These are phyloP conservation scores for Primulina huaijiensis DNA, from an alignment of 257 asterid species.

Conservation along the genomic window DNA sequence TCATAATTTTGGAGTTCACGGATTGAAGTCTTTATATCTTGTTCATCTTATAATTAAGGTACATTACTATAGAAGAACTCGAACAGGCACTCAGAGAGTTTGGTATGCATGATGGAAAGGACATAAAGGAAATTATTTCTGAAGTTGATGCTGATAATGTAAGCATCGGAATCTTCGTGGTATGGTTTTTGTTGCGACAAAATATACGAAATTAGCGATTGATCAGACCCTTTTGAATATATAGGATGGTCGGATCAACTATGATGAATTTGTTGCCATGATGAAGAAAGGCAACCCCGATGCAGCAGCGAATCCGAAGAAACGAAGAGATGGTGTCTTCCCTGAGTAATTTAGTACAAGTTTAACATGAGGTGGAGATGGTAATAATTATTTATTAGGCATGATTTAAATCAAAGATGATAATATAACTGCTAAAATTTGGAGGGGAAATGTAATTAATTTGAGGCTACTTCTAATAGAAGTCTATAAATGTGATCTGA, in stretches of 20 bases:
- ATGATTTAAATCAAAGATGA: slow-evolving; percentile 16
- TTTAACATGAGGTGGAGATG: slow-evolving; percentile 21
- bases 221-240: not conserved
- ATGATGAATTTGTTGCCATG: slow-evolving; percentile 83
- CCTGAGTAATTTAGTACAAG: slow-evolving; percentile 24
- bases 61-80: slow-evolving; percentile 69
- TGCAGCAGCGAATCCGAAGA: slow-evolving; percentile 55
- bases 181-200: not conserved
- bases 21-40: too few species aligned
- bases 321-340: slow-evolving; percentile 54
- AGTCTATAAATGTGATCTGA: slow-evolving; percentile 17
- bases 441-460: slow-evolving; percentile 13
- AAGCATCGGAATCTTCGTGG: slow-evolving; percentile 16
- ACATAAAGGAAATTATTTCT: slow-evolving; percentile 62
- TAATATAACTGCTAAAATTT: slow-evolving; percentile 12
- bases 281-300: slow-evolving; percentile 86
- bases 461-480: slow-evolving; percentile 9
- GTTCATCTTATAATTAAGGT: slow-evolving; percentile 32
- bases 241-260: slow-evolving; percentile 83
- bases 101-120: slow-evolving; percentile 67
- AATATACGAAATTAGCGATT: not conserved
- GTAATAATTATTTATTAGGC: not conserved
- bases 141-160: slow-evolving; percentile 78
- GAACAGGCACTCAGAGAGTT: slow-evolving; percentile 78
- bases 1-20: not conserved